Conservation (phyloP, 1,284 basidiomycete genomes). For the Fereydounia khargensis region DNA sequence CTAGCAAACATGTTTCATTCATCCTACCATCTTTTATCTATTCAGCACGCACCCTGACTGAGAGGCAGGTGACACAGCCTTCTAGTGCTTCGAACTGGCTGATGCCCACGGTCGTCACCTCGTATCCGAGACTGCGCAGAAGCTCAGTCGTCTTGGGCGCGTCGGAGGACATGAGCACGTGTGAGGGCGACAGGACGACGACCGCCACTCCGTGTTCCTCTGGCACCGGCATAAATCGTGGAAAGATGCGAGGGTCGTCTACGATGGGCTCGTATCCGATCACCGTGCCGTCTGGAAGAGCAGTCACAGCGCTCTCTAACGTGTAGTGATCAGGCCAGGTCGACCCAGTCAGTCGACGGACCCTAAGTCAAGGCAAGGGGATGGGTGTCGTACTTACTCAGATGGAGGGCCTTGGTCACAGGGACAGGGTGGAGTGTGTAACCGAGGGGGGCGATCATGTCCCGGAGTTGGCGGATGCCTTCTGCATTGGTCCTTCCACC, state of each 20-base stretch:
- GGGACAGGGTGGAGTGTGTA: slow-evolving; percentile 9
- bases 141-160: slow-evolving; percentile 10
- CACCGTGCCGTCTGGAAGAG: slow-evolving; percentile 22
- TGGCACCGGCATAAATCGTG: slow-evolving; percentile 6
- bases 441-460: neutral
- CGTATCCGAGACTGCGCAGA: slow-evolving; percentile 6
- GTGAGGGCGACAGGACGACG: slow-evolving; percentile 2
- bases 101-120: slow-evolving; percentile 10
- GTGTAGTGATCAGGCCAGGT: neutral
- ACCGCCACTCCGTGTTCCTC: slow-evolving; percentile 20
- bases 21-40: neutral
- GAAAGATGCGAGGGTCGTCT: slow-evolving; percentile 9
- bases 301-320: slow-evolving; percentile 19
- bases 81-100: slow-evolving; percentile 18
- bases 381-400: slow-evolving; percentile 16
- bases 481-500: slow-evolving; percentile 8
- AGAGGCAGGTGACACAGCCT: slow-evolving; percentile 21
- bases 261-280: slow-evolving; percentile 9
- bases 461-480: slow-evolving; percentile 10
- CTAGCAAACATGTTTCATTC: no score
- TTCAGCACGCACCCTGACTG: slow-evolving; percentile 8
- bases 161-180: slow-evolving; percentile 11
- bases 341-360: neutral
- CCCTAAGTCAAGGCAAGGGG: neutral
- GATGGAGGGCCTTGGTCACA: slow-evolving; percentile 21